These are phyloP conservation scores for Houttuynia cordata DNA, from an alignment of 164 flowering plant genomes.

Conservation along the genomic window DNA sequence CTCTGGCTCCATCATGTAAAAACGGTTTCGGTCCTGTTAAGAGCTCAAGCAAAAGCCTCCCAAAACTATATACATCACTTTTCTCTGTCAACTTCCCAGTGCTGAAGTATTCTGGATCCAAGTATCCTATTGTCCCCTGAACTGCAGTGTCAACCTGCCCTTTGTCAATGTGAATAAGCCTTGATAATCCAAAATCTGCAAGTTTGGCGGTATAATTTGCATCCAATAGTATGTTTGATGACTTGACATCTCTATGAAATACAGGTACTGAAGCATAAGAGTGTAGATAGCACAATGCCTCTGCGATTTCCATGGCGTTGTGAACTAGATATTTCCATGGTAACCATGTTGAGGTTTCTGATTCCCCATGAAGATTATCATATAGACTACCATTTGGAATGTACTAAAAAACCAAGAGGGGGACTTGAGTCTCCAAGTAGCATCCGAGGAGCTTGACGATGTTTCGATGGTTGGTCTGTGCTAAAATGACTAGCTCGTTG, in stretches of 20 bases:
- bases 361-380: constrained; percentile 3
- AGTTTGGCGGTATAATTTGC: no score
- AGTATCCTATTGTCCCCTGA: constrained; percentile 7
- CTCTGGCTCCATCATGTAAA: neutral
- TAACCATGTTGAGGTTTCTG: neutral
- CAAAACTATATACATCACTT: constrained; percentile 12
- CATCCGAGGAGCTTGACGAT: constrained; percentile 14
- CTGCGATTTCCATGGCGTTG: constrained; percentile 6
- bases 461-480: constrained; percentile 10
- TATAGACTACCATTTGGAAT: constrained; percentile 7
- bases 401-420: constrained; percentile 8
- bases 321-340: neutral
- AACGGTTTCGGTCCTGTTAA: constrained; percentile 6
- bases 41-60: constrained; percentile 5
- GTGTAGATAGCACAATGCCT: constrained; percentile 9
- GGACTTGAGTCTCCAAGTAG: constrained; percentile 9
- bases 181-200: no score
- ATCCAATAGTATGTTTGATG: no score
- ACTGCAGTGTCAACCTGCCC: no score
- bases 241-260: no score
- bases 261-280: no score
- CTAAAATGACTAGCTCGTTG: no score
- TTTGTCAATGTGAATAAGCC: no score
- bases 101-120: constrained; percentile 6
- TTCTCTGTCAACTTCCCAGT: constrained; percentile 5